Evolutionary conservation across 2,329 filamentous ascomycete genomes (phyloP).

Genomic region (Pseudogymnoascus sp.): DNA sequence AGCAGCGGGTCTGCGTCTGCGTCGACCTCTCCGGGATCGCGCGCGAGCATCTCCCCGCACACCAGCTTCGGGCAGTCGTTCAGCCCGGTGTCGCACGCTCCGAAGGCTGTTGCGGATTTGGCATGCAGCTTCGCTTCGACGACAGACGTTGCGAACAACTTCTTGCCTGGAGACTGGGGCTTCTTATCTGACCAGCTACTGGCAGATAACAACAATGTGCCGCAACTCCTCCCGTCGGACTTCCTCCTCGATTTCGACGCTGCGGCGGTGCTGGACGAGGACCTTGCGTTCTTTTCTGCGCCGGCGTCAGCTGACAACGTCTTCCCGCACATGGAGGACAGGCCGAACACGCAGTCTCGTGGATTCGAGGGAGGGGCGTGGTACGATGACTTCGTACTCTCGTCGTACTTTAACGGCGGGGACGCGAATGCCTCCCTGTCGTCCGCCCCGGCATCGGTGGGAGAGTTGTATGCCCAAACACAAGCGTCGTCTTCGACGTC

Average conservation of each 20-base stretch:
- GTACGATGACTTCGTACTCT: not conserved
- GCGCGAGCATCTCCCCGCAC: not conserved
- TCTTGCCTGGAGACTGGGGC: not conserved
- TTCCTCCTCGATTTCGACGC: not conserved
- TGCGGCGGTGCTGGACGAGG: not conserved
- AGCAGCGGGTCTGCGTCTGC: not conserved
- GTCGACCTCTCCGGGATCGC: not conserved
- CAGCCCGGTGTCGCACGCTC: not conserved
- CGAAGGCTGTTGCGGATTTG: not conserved
- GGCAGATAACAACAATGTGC: not conserved
- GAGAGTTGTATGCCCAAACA: not conserved
- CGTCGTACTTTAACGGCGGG: not conserved
- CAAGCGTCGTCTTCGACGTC: not conserved
- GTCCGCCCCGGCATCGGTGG: not conserved
- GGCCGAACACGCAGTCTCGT: not conserved
- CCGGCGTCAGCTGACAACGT: not conserved
- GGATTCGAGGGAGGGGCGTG: not conserved
- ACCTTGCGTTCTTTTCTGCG: not conserved
- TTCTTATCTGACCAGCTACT: not conserved
- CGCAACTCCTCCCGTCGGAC: not conserved
- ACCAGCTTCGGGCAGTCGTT: conserved; percentile 1
- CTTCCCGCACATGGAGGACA: not conserved
- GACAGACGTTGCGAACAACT: not conserved
- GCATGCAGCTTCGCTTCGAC: not conserved
- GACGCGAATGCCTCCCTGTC: not conserved